A percentile compares a stretch with the other conserved stretches of the same genome.
These are phyloP conservation scores for Ganoderma resinaceum DNA, from an alignment of 1,284 basidiomycete species.

Conservation along the genomic window DNA sequence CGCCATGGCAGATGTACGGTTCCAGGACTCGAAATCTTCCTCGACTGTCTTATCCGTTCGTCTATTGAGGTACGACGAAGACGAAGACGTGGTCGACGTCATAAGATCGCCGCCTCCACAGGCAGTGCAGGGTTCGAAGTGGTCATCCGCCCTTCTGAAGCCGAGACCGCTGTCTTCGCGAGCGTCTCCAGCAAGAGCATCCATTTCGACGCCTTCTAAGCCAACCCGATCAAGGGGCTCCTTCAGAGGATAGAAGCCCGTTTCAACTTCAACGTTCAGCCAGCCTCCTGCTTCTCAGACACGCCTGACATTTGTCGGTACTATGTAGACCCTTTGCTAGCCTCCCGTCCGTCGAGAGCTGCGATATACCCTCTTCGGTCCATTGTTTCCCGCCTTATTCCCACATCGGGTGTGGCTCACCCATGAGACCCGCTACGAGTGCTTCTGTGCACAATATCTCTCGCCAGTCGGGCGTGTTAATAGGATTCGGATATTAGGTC, in stretches of 20 bases:
- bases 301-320: not conserved
- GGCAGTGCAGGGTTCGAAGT: not conserved
- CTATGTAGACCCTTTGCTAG: not conserved
- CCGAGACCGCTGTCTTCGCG: slow-evolving; percentile 2
- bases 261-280: not conserved
- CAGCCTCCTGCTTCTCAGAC: not conserved
- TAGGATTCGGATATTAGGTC: not conserved
- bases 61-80: not conserved
- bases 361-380: not conserved
- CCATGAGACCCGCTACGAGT: not conserved
- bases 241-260: not conserved
- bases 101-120: not conserved
- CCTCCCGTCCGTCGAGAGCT: not conserved
- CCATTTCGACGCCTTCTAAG: slow-evolving; percentile 1
- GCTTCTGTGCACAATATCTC: not conserved
- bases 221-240: not conserved
- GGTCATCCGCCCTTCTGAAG: not conserved
- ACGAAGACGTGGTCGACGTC: not conserved
- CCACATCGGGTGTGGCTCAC: not conserved
- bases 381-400: not conserved
- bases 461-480: not conserved
- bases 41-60: too few relatives aligned
- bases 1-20: not conserved
- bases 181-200: not conserved
- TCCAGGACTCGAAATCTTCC: not conserved